A percentile compares a stretch with the other conserved stretches of the same genome.
Evolutionary conservation across 2,329 filamentous ascomycete species (phyloP).

Genomic region (Mycosphaerella arachidis): DNA sequence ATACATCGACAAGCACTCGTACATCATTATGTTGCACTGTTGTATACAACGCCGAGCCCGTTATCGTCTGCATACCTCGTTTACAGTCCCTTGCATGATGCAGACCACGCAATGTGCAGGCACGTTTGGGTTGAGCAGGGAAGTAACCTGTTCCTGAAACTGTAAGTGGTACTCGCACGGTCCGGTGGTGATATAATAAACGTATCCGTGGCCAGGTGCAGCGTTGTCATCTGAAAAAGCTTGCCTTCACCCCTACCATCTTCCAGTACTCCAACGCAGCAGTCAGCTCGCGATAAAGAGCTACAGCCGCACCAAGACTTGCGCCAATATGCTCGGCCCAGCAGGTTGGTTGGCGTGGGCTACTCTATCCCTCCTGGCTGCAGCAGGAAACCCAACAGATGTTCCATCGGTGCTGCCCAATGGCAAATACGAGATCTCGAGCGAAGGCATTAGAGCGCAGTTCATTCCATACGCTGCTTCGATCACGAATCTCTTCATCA

Average conservation of each 20-base stretch:
- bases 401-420: conserved; percentile 26
- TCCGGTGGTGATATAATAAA: neutral
- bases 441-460: conserved; percentile 60
- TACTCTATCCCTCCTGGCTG: neutral
- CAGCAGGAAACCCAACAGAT: neutral
- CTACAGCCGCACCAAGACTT: neutral
- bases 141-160: neutral
- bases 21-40: too few relatives aligned
- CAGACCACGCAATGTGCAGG: neutral
- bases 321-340: neutral
- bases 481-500: conserved; percentile 66
- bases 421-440: conserved; percentile 66
- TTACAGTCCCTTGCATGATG: neutral
- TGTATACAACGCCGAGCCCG: too few relatives aligned
- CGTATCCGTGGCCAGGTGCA: neutral
- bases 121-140: neutral
- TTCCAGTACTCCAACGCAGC: neutral
- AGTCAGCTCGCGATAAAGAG: neutral
- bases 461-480: conserved; percentile 74
- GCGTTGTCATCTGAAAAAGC: neutral
- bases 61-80: too few relatives aligned
- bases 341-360: neutral
- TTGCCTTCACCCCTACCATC: neutral
- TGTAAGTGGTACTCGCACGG: neutral
- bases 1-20: too few relatives aligned